Evolutionary conservation across 2,329 filamentous ascomycete species (phyloP).

Genomic region (Neocatenulostroma microsporum): DNA sequence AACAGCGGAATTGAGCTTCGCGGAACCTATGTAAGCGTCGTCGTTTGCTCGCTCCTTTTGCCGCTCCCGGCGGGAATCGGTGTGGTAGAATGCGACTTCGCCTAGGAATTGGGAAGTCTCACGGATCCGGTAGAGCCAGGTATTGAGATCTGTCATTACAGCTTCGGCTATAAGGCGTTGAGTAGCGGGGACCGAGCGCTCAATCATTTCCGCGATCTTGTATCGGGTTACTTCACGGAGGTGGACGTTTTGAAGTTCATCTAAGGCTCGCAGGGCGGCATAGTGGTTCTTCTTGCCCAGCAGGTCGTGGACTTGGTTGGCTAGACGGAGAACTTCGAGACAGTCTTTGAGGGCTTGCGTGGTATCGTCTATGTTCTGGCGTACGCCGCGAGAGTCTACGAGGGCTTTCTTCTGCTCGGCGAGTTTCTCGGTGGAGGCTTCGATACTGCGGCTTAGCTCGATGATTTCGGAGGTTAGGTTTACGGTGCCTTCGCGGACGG

Average conservation of each 20-base stretch:
- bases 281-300: constrained; percentile 93
- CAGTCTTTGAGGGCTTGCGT: constrained; percentile 83
- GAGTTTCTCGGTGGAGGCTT: constrained; percentile 86
- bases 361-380: constrained; percentile 93
- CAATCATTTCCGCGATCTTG: constrained; percentile 89
- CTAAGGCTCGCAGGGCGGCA: constrained; percentile 82
- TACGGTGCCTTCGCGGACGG: constrained; percentile 84
- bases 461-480: constrained; percentile 83
- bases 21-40: constrained; percentile 66
- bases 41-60: constrained; percentile 76
- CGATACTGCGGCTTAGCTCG: constrained; percentile 87
- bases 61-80: constrained; percentile 72
- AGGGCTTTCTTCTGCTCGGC: constrained; percentile 90
- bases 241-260: constrained; percentile 94
- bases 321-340: constrained; percentile 80
- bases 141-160: constrained; percentile 94
- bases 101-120: constrained; percentile 94
- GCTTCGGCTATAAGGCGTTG: constrained; percentile 91
- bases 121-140: constrained; percentile 89
- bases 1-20: constrained; percentile 91
- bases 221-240: constrained; percentile 91
- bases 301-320: constrained; percentile 90
- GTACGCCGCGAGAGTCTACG: constrained; percentile 83
- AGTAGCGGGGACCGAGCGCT: constrained; percentile 87
- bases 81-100: constrained; percentile 95